Conservation (phyloP, 345 rosid species). For the Salix viminalis region DNA sequence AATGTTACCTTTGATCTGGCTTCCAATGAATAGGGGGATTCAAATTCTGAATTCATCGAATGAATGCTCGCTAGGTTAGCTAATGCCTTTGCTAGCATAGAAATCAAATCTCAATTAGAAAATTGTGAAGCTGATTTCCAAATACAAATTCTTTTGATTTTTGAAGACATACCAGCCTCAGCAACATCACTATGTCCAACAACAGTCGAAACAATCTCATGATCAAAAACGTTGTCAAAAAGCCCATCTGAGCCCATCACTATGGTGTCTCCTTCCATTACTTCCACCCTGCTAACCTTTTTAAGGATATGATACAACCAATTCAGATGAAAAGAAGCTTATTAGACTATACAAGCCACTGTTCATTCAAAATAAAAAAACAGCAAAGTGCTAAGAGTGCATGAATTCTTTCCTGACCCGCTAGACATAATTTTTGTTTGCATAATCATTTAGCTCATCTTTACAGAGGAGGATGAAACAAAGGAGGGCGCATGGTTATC, state of each 20-base stretch:
- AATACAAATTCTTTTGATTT: neutral
- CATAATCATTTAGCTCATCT: too few relatives aligned
- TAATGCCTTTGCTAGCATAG: constrained; percentile 70
- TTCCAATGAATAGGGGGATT: constrained; percentile 82
- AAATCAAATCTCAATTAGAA: constrained; percentile 14
- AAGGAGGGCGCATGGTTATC: too few relatives aligned
- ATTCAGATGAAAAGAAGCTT: neutral
- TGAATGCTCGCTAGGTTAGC: constrained; percentile 64
- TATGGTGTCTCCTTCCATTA: constrained; percentile 56
- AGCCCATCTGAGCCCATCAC: constrained; percentile 95
- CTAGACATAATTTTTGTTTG: too few relatives aligned
- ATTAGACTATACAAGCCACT: neutral
- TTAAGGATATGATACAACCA: constrained; percentile 8
- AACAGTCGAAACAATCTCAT: constrained; percentile 60
- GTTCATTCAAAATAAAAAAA: too few relatives aligned
- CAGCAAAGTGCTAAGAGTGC: too few relatives aligned
- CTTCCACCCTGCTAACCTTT: constrained; percentile 62
- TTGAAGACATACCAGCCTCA: constrained; percentile 53
- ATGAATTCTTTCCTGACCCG: too few relatives aligned
- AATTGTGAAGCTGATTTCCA: constrained; percentile 6
- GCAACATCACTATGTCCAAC: constrained; percentile 36
- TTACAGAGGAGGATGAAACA: too few relatives aligned
- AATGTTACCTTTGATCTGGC: constrained; percentile 64
- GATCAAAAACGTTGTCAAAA: constrained; percentile 75
- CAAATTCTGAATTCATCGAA: constrained; percentile 60